Evolutionary conservation across 257 asterid genomes (phyloP), one percentile per base, ranked within the genome.

Genomic region (Pogostemon cablin): DNA sequence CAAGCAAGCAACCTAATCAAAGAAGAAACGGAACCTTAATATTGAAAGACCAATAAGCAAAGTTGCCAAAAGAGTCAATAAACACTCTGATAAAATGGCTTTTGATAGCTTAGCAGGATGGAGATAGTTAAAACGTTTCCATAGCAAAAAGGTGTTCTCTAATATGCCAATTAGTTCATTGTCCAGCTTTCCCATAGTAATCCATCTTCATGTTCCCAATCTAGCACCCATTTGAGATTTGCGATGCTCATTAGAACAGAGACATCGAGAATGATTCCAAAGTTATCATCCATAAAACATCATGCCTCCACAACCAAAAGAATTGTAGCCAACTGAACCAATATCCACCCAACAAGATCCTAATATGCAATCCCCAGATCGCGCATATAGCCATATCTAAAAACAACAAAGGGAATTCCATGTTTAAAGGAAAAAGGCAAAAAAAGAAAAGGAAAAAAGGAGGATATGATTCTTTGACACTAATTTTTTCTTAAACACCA

Each of bases 151-250:
- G 84, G 82, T 77, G 81, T 72, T 83, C 82, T 83, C 88, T 78
- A 77, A 81, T 75, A 82, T 72, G 71, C 80, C 92, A 84, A 66
- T 82, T 84, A 86, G 88, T 85, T 79, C 89, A 84, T 68, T 69
- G 83, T 88, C 96, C 96, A 79, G 90, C 96, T 84, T 84, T 84
- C 82, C 81, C 86, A 81, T 74, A 79, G 87, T 82, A 83, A 82
- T 92, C 95, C 96, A 79, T 86, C 91, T 86, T 79, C 92, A 77
- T 74, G 92, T 86, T 79, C 86, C 86, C 80, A 84, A 88, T 90
- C 95, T 90, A 92, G 98, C 95, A 87, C 88, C 88, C 83, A 86
- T 73, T 83, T 85, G 96, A 86, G 91, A 92, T 82, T 83, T 79
- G 80, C 63, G 86, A 88, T 86, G 92, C 91, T 84, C 83, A 85